Conservation (phyloP, 208 protist genomes). For the Acanthamoeba castellanii region DNA sequence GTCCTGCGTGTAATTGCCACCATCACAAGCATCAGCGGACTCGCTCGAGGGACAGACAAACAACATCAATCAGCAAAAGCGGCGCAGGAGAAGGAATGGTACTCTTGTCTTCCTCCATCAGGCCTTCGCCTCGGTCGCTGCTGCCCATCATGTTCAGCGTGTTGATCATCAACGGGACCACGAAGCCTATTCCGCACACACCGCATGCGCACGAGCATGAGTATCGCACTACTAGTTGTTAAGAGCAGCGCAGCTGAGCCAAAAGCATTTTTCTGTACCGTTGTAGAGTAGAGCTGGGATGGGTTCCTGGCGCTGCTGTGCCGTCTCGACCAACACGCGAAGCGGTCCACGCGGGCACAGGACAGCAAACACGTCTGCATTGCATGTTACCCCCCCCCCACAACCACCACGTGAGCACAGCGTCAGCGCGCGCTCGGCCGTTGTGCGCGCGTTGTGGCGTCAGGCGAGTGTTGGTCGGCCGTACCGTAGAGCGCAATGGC, state of each 20-base stretch:
- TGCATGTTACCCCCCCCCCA: too few relatives aligned
- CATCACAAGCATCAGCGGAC: not conserved
- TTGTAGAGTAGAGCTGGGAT: conserved; percentile 89
- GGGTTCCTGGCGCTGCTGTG: conserved; percentile 84
- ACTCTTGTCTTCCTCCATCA: not conserved
- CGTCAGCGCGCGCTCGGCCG: too few relatives aligned
- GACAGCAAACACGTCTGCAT: conserved; percentile 86
- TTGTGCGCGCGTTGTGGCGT: too few relatives aligned
- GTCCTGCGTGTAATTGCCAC: not conserved
- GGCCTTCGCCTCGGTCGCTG: not conserved
- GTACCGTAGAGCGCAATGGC: conserved; percentile 88
- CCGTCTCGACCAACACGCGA: conserved; percentile 87
- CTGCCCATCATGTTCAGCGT: not conserved
- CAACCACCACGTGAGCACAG: too few relatives aligned
- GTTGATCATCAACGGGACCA: not conserved
- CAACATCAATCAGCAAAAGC: not conserved
- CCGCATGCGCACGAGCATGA: not conserved
- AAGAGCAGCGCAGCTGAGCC: not conserved
- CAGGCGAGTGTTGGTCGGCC: too few relatives aligned
- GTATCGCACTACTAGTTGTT: not conserved
- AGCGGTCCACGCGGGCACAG: conserved; percentile 87
- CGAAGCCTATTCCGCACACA: not conserved
- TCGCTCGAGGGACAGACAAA: not conserved
- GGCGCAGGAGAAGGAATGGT: not conserved
- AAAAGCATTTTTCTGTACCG: not conserved